These are phyloP conservation scores for Jacaranda mimosifolia DNA, from an alignment of 257 asterid species.

Conservation along the genomic window DNA sequence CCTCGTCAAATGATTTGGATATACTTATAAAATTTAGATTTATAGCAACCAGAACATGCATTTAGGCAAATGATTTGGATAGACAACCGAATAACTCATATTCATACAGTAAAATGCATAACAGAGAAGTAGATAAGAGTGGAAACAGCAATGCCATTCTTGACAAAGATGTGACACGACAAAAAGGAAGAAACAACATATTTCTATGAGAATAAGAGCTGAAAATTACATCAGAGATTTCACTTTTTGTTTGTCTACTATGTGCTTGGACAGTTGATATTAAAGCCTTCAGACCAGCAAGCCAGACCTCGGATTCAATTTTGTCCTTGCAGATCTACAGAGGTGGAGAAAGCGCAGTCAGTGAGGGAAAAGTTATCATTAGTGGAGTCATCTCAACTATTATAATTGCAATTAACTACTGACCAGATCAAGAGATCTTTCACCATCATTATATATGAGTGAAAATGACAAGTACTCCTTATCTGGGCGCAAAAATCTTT, in stretches of 20 bases:
- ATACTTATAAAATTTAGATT: neutral
- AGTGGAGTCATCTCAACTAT: neutral
- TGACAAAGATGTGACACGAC: constrained; percentile 6
- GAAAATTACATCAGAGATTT: constrained; percentile 68
- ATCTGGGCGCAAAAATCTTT: constrained; percentile 93
- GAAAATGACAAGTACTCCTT: constrained; percentile 96
- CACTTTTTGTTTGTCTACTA: constrained; percentile 83
- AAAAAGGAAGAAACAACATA: constrained; percentile 9
- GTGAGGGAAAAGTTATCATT: constrained; percentile 22
- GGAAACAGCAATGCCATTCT: neutral
- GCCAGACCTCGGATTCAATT: constrained; percentile 91
- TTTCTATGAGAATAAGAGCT: constrained; percentile 28
- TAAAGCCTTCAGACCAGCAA: constrained; percentile 80
- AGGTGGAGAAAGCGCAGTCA: constrained; percentile 30
- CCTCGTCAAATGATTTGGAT: too few relatives aligned
- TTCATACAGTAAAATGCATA: neutral
- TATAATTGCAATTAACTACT: constrained; percentile 39
- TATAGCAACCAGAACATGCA: neutral
- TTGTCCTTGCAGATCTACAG: constrained; percentile 91
- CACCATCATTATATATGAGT: constrained; percentile 84
- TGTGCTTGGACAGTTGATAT: constrained; percentile 69
- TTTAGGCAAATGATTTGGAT: neutral
- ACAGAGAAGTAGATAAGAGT: neutral
- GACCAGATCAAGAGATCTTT: constrained; percentile 95
- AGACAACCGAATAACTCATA: constrained; percentile 1